Conservation (phyloP, 768 basidiomycete species). For the Ramaria sp. region DNA sequence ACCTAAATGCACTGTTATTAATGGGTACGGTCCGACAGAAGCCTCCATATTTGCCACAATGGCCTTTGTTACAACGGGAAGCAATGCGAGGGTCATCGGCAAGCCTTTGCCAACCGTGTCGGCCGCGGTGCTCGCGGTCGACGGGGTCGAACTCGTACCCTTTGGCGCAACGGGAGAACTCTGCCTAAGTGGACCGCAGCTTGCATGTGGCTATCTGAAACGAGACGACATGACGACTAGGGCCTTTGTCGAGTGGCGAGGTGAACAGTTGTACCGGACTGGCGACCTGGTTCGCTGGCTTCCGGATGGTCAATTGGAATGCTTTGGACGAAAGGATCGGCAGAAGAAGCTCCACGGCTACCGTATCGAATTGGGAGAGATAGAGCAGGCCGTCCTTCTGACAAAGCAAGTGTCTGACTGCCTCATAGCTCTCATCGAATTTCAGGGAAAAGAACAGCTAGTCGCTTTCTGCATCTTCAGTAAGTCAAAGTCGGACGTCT, state of each 20-base stretch:
- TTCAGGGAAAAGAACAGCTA: not conserved
- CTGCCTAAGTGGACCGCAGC: conserved; percentile 17
- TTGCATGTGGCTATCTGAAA: conserved; percentile 10
- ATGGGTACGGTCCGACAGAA: not conserved
- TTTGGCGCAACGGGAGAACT: not conserved
- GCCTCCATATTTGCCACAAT: not conserved
- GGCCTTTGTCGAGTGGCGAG: conserved; percentile 15
- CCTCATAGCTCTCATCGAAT: not conserved
- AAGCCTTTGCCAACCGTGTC: too few relatives aligned
- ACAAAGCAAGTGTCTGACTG: not conserved
- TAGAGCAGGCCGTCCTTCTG: not conserved
- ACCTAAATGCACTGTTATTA: not conserved
- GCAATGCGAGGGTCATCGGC: too few relatives aligned
- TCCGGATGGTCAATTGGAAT: not conserved
- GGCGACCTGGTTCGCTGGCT: not conserved
- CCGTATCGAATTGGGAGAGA: not conserved
- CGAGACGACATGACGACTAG: not conserved
- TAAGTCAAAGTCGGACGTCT: not conserved
- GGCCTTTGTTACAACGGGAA: not conserved
- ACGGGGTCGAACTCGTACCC: not conserved
- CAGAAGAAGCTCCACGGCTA: not conserved
- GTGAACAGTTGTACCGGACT: not conserved
- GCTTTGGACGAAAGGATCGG: not conserved
- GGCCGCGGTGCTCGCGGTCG: not conserved
- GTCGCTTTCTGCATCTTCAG: not conserved